Evolutionary conservation across 495 filamentous ascomycete genomes (phyloP), one percentile per base, ranked within the genome.

Genomic region (Podospora tetraspora): DNA sequence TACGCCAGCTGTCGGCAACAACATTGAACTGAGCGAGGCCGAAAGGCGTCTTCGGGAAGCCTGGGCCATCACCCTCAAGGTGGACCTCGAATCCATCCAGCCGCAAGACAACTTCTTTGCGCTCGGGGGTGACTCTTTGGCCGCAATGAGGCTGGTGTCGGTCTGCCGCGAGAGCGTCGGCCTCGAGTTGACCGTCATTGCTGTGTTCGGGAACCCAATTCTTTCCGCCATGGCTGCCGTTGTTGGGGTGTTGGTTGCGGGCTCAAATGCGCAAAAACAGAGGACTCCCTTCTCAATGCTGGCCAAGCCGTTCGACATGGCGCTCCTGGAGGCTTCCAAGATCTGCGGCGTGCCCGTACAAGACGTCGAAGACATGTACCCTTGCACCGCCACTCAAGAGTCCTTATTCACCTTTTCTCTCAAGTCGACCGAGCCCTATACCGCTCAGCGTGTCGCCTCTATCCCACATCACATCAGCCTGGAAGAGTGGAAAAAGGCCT

Each of bases 341-440:
- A 72, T 85, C 0, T 89, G 86, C 63, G 67, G 68, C 9, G 68
- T 86, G 3, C 68, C 78, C 1, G 23, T 75, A 7, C 75, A 80
- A 1, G 75, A 70, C 0, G 75, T 88, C 32, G 75, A 82, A 30
- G 86, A 91, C 75, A 76, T 86, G 0, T 91, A 89, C 70, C 88
- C 88, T 9, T 90, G 87, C 77, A 89, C 85, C 3, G 80, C 89
- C 8, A 78, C 89, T 0, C 89, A 92, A 72, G 88, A 89, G 69
- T 87, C 88, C 0, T 75, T 90, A 12, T 76, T 91, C n/a, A 67
- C 77, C n/a, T 64, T 79, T 11, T 74, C 75, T 0, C 77, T 81
- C 57, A 84, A 84, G 65, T 80, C 84, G 11, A 66, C 73, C 12
- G 85, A 85, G 22, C 77, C 83, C 0, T 89, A 88, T 67, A 76